Evolutionary conservation across 805 yeast genomes (phyloP), one percentile per base, ranked within the genome.

Genomic region (Ogataea methylovora): DNA sequence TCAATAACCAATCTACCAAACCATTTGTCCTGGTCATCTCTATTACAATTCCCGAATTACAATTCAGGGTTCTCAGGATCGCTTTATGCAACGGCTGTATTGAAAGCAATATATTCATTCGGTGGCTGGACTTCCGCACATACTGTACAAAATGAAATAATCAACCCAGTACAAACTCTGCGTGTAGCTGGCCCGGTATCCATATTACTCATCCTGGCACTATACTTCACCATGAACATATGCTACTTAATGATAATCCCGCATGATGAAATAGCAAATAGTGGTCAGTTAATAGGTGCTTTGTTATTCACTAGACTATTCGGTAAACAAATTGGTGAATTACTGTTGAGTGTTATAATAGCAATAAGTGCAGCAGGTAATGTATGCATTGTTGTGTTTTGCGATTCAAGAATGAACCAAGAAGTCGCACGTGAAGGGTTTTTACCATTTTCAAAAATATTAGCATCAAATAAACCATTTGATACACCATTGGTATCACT

Each of bases 61-160:
- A 30, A 11, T 4, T 7, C 6, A 7, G 22, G 22, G 22, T 45
- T 62, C 11, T 53, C 73, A 7, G 49, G 51, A 2, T 42, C 53
- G 2, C 17, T 59, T 4, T 67, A 68, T 45, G 63, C 73, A 1
- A 57, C 63, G 32, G 69, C 73, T 0, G 56, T 68, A 16, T 58
- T 69, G 24, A 67, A 67, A 44, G 68, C 71, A 2, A 55, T 63
- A 13, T 69, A 67, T 49, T 65, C 73, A 2, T 61, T 61, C 34
- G 58, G 64, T 2, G 76, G 76, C 4, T 69, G 76, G 76, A 65
- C 65, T 29, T 52, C 68, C 2, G 66, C 67, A 11, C 73, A 69
- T 42, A 64, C 69, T 0, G 72, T 65, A 12, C 58, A 69, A 11
- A 67, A 63, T 44, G 75, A 70, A 37, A 64, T 70, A 27, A 62